phyloP scores from a whole-genome alignment of 2,329 filamentous ascomycete genomes.

The Waltergamsia citrina region DNA sequence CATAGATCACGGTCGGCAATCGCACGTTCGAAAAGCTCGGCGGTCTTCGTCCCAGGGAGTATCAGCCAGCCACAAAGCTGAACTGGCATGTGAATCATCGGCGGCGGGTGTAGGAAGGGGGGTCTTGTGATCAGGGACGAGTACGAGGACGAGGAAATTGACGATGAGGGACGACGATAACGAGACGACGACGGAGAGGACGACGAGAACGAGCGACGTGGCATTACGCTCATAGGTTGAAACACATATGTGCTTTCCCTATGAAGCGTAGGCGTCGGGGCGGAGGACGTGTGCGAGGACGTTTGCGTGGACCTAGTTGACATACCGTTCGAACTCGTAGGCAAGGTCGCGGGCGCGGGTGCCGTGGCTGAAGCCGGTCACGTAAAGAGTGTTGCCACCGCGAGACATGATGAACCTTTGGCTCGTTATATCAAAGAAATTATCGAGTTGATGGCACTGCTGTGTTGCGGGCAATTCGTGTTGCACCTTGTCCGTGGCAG shows the following conservation, averaged over 20 bases:
- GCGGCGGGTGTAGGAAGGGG: slow-evolving; percentile 4
- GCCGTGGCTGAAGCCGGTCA: slow-evolving; percentile 97
- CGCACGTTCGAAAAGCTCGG: background rate
- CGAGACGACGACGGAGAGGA: slow-evolving; percentile 33
- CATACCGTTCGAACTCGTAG: slow-evolving; percentile 99
- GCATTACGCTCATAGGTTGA: background rate
- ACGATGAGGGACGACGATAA: slow-evolving; percentile 14
- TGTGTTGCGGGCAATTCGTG: too few species aligned
- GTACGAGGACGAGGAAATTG: slow-evolving; percentile 20
- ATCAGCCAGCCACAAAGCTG: too few species aligned
- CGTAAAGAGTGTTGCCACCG: slow-evolving; percentile 88
- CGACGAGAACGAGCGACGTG: slow-evolving; percentile 19
- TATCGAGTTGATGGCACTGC: too few species aligned
- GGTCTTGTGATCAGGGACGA: slow-evolving; percentile 10
- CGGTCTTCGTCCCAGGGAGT: background rate
- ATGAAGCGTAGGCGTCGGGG: too few species aligned
- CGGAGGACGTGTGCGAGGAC: slow-evolving; percentile 20
- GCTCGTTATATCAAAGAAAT: too few species aligned
- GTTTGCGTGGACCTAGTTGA: slow-evolving; percentile 40
- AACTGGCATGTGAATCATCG: background rate
- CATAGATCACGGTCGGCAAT: background rate
- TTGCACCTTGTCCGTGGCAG: too few species aligned
- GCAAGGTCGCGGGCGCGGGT: slow-evolving; percentile 97
- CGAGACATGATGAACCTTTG: slow-evolving; percentile 88
- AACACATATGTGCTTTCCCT: too few species aligned